Percentiles rank a stretch among this genome's conserved stretches.
Evolutionary conservation across 2,329 filamentous ascomycete species (phyloP).

Genomic region (Malbranchea zuffiana): DNA sequence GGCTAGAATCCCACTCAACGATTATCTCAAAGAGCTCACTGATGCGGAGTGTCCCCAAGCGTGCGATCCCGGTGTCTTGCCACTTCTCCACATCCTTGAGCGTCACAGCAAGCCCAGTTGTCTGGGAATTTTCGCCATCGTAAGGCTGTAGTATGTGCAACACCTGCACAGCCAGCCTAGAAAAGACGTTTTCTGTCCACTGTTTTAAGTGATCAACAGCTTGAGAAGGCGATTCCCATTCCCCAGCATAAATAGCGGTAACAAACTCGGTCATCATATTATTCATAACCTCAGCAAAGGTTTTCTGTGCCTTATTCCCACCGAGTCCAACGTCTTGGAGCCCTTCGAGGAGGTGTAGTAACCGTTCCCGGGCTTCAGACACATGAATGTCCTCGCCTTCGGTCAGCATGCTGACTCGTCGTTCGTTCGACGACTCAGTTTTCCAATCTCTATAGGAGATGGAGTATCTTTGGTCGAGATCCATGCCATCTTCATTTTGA

Average conservation of each 20-base stretch:
- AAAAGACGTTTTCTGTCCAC: conserved; percentile 48
- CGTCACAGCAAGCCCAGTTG: conserved; percentile 24
- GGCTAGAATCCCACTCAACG: conserved; percentile 49
- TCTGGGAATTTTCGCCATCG: conserved; percentile 12
- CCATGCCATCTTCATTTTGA: conserved; percentile 33
- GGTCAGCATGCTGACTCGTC: conserved; percentile 24
- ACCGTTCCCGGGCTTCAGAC: conserved; percentile 23
- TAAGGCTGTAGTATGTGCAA: conserved; percentile 30
- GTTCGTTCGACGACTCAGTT: conserved; percentile 22
- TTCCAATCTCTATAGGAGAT: conserved; percentile 31
- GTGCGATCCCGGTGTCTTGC: conserved; percentile 44
- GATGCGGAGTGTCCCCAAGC: conserved; percentile 46
- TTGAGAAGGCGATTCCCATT: conserved; percentile 44
- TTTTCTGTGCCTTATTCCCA: conserved; percentile 43
- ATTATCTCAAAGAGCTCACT: conserved; percentile 52
- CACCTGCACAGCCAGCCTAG: conserved; percentile 41
- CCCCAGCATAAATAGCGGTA: conserved; percentile 44
- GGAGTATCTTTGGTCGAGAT: conserved; percentile 27
- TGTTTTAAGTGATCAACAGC: conserved; percentile 40
- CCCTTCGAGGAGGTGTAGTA: conserved; percentile 33
- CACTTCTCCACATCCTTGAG: conserved; percentile 41
- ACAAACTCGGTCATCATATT: conserved; percentile 47
- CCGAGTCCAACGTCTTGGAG: conserved; percentile 46
- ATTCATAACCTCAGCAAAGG: conserved; percentile 50
- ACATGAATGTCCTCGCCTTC: conserved; percentile 23